These are phyloP conservation scores for Craterostigma plantagineum DNA, from an alignment of 257 asterid genomes.

Conservation along the genomic window DNA sequence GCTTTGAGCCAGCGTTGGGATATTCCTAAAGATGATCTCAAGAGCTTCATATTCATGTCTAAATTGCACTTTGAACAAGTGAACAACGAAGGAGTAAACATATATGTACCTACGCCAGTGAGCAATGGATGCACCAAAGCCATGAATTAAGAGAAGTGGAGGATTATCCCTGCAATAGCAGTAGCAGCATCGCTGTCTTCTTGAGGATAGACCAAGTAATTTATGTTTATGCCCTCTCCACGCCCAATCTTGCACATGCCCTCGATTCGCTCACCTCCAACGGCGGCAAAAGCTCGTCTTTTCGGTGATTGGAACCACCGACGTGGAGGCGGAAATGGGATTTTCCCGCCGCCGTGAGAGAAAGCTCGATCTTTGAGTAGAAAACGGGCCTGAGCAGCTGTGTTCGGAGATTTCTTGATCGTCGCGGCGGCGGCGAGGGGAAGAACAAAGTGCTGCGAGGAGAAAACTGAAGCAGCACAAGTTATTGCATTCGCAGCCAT, in stretches of 20 bases:
- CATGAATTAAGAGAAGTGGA: constrained; percentile 72
- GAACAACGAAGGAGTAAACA: no score
- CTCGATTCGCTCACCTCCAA: constrained; percentile 43
- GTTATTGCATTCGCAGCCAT: no score
- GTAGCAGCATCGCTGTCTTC: constrained; percentile 1
- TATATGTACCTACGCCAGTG: constrained; percentile 98
- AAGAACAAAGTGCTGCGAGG: no score
- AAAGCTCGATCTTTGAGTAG: neutral
- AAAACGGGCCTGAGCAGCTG: no score
- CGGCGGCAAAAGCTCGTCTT: constrained; percentile 19
- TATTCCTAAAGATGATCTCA: constrained; percentile 33
- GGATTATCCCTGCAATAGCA: constrained; percentile 9
- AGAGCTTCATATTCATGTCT: neutral
- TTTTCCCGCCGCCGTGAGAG: constrained; percentile 7
- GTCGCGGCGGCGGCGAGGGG: no score
- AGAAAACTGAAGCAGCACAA: no score
- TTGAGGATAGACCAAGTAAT: constrained; percentile 46
- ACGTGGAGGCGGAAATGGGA: constrained; percentile 14
- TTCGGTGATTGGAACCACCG: constrained; percentile 13
- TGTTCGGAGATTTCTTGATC: no score
- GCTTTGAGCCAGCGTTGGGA: constrained; percentile 40
- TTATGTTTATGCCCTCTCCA: constrained; percentile 58
- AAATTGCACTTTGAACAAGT: no score
- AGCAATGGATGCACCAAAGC: constrained; percentile 86
- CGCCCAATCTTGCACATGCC: constrained; percentile 45